These are phyloP conservation scores for Metahyphopichia silvanorum DNA, from an alignment of 805 yeast species.

Conservation along the genomic window DNA sequence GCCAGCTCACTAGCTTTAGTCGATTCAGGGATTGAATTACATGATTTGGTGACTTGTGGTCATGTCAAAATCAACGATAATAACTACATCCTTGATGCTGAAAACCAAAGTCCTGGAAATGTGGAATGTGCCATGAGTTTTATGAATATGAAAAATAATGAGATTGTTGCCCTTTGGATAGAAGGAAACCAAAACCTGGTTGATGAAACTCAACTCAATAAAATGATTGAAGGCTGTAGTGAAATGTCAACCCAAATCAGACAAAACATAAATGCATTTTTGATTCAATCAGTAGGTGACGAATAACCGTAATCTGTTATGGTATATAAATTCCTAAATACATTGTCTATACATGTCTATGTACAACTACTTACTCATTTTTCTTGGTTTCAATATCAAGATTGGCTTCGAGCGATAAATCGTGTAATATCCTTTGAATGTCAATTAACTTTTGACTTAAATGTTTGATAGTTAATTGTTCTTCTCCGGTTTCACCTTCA, in stretches of 20 bases:
- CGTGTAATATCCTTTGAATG: conserved; percentile 33
- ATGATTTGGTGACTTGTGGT: conserved; percentile 73
- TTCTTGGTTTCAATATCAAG: conserved; percentile 8
- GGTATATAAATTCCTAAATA: too few species aligned
- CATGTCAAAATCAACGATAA: conserved; percentile 25
- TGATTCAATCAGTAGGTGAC: conserved; percentile 16
- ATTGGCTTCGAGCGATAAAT: conserved; percentile 21
- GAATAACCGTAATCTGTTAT: too few species aligned
- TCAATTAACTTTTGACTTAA: conserved; percentile 32
- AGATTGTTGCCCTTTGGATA: conserved; percentile 59
- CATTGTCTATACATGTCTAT: too few species aligned
- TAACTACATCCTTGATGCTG: conserved; percentile 15
- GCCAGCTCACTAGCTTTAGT: conserved; percentile 71
- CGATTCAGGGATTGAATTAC: conserved; percentile 79
- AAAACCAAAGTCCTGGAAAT: conserved; percentile 5
- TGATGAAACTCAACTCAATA: conserved; percentile 16
- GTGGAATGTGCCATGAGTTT: conserved; percentile 44
- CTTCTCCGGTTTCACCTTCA: conserved; percentile 9
- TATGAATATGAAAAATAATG: conserved; percentile 51
- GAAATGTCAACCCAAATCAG: conserved; percentile 41
- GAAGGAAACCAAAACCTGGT: conserved; percentile 27
- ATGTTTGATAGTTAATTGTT: conserved; percentile 23
- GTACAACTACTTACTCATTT: too few species aligned
- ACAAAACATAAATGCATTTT: conserved; percentile 43
- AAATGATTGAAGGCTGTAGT: conserved; percentile 43